These are phyloP conservation scores for Asterochloris sp. DNA, from an alignment of 139 green algal species.

Conservation along the genomic window DNA sequence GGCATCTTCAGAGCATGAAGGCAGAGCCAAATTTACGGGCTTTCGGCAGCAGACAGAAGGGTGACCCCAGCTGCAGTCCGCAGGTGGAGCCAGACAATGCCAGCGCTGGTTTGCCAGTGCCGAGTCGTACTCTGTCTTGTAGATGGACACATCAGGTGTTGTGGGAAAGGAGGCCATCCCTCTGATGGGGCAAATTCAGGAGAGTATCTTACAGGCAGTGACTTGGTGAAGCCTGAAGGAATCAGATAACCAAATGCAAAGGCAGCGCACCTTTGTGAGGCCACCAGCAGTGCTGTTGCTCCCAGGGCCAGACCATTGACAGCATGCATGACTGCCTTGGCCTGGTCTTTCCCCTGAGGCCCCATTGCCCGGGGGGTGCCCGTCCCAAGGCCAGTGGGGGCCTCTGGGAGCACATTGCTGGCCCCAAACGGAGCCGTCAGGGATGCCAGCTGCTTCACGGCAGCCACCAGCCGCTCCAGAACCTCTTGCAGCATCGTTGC, in stretches of 20 bases:
- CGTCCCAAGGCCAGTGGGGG: constrained; percentile 23
- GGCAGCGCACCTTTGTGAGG: constrained; percentile 26
- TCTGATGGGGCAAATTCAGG: too few relatives aligned
- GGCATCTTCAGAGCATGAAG: too few relatives aligned
- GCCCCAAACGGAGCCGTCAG: background rate
- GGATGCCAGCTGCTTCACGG: constrained; percentile 21
- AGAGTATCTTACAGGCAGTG: too few relatives aligned
- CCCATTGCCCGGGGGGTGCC: constrained; percentile 24
- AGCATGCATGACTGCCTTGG: constrained; percentile 51
- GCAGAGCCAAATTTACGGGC: too few relatives aligned
- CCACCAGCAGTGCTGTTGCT: constrained; percentile 55
- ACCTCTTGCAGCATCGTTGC: constrained; percentile 34
- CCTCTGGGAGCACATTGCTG: background rate
- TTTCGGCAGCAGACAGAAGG: too few relatives aligned
- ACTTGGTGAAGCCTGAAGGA: too few relatives aligned
- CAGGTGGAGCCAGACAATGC: too few relatives aligned
- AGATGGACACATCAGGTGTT: too few relatives aligned
- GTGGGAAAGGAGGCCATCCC: too few relatives aligned
- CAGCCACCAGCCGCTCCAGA: constrained; percentile 31
- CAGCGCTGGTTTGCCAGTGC: too few relatives aligned
- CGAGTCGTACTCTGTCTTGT: too few relatives aligned
- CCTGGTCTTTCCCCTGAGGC: constrained; percentile 13
- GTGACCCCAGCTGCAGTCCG: too few relatives aligned
- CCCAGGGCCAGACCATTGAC: constrained; percentile 63
- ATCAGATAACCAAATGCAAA: constrained; percentile 49